Evolutionary conservation across 2,329 filamentous ascomycete genomes (phyloP).

Genomic region (Parasarocladium wereldwijsianum): DNA sequence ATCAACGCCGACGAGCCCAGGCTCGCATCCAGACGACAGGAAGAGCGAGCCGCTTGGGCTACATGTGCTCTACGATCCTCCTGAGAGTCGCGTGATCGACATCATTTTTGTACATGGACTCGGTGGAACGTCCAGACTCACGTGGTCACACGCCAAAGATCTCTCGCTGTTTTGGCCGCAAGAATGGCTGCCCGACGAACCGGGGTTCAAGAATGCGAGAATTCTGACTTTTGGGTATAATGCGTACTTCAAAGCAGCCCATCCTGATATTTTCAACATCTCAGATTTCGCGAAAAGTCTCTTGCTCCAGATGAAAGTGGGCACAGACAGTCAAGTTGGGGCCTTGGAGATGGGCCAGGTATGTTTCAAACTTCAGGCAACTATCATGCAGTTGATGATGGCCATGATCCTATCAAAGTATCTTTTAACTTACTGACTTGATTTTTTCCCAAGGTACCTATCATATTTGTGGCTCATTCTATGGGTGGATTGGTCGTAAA

Average conservation of each 20-base stretch:
- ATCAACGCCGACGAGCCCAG: no score
- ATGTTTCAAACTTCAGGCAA: no score
- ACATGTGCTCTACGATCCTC: not conserved
- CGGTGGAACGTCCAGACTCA: not conserved
- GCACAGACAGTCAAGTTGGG: not conserved
- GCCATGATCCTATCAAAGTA: no score
- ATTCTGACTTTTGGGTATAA: constrained; percentile 4
- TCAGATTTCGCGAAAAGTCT: constrained; percentile 1
- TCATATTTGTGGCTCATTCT: constrained; percentile 4
- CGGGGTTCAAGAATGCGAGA: not conserved
- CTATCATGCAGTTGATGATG: no score
- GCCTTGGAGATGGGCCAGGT: not conserved
- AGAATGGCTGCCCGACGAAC: constrained; percentile 2
- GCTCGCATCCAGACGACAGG: no score
- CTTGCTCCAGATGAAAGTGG: not conserved
- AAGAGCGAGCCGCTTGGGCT: no score
- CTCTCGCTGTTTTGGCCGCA: constrained; percentile 1
- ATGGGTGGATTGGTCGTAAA: constrained; percentile 3
- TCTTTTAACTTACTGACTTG: no score
- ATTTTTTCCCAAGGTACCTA: not conserved
- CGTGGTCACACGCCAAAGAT: constrained; percentile 2
- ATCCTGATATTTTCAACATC: not conserved
- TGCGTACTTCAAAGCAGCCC: not conserved
- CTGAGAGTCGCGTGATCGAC: not conserved
- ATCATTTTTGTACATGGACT: constrained; percentile 4